phyloP scores from a whole-genome alignment of 148 eudicot species.

The Rhododendron mucronatum region DNA sequence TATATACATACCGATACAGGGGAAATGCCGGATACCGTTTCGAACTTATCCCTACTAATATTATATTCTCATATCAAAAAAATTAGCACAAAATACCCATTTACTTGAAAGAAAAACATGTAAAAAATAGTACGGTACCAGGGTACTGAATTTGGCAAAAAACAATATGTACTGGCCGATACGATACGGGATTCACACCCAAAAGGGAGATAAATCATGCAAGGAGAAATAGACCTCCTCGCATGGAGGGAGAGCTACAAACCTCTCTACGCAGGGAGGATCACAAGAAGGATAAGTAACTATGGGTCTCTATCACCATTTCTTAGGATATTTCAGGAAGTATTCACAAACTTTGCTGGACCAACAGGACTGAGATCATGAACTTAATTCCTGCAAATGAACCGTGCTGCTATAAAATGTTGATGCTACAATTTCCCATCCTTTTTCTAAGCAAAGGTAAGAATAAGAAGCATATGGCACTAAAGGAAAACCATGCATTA shows the following conservation, averaged over 20 bases:
- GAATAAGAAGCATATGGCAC: neutral
- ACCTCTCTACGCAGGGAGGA: neutral
- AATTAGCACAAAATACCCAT: too few relatives aligned
- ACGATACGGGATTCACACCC: too few relatives aligned
- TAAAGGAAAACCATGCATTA: neutral
- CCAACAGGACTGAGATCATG: neutral
- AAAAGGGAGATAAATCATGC: neutral
- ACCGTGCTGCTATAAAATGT: neutral
- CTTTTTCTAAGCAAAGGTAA: neutral
- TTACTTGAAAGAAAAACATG: too few relatives aligned
- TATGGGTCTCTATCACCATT: neutral
- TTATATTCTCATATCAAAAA: too few relatives aligned
- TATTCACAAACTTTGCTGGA: neutral
- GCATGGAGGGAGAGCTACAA: neutral
- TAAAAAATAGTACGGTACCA: too few relatives aligned
- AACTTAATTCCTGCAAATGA: neutral
- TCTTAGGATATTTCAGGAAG: neutral
- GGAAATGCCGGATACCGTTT: too few relatives aligned
- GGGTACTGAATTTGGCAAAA: too few relatives aligned
- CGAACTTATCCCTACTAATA: too few relatives aligned
- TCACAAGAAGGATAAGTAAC: neutral
- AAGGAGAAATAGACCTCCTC: neutral
- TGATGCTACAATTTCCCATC: neutral
- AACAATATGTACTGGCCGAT: too few relatives aligned
- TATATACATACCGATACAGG: too few relatives aligned